These are phyloP conservation scores for Microcyclospora pomicola DNA, from an alignment of 2,329 filamentous ascomycete genomes.

Conservation along the genomic window DNA sequence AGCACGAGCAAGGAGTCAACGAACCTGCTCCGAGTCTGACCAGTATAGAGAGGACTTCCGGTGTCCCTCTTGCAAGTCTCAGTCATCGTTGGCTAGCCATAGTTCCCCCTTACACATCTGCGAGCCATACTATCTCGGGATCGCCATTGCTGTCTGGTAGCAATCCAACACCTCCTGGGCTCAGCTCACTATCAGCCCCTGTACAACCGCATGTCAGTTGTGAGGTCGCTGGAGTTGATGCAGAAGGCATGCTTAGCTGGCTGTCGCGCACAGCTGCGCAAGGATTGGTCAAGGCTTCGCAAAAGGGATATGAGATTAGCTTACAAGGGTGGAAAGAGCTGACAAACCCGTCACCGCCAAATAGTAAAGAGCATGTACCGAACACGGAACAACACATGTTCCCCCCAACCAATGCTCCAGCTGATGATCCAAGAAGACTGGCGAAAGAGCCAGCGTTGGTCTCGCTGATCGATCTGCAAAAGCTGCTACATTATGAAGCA, in stretches of 20 bases:
- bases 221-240: constrained; percentile 56
- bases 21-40: constrained; percentile 10
- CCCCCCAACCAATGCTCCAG: constrained; percentile 59
- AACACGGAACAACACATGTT: constrained; percentile 31
- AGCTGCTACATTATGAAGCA: constrained; percentile 36
- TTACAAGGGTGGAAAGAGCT: constrained; percentile 68
- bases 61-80: constrained; percentile 52
- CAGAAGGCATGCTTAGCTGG: constrained; percentile 33
- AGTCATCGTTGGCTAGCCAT: constrained; percentile 66
- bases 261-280: constrained; percentile 57
- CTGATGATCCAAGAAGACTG: constrained; percentile 40
- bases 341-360: constrained; percentile 45
- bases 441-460: constrained; percentile 56
- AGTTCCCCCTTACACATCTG: constrained; percentile 55
- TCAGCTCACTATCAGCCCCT: constrained; percentile 50
- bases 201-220: constrained; percentile 54
- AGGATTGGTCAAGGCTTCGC: constrained; percentile 57
- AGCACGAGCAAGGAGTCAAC: constrained; percentile 13
- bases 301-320: constrained; percentile 50
- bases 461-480: constrained; percentile 58
- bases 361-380: constrained; percentile 4
- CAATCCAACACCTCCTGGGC: constrained; percentile 41
- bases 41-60: constrained; percentile 4
- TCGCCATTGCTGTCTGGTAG: constrained; percentile 39
- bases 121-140: constrained; percentile 56